Percentiles rank a stretch among this genome's conserved stretches.
Conservation (phyloP, 768 basidiomycete genomes). For the Gymnopilus junonius region DNA sequence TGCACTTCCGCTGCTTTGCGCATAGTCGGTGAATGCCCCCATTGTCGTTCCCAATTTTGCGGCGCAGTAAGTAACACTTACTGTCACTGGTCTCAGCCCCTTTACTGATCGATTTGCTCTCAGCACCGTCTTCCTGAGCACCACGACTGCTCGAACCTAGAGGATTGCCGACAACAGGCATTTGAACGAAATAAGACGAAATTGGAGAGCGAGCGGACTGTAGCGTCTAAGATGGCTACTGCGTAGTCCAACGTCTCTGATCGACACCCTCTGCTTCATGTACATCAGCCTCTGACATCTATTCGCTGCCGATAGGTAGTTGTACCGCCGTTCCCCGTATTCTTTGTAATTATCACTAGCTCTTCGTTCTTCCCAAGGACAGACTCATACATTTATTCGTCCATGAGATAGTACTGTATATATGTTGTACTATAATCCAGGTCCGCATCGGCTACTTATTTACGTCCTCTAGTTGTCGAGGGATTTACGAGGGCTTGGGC, state of each 20-base stretch:
- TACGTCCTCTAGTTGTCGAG: slow-evolving; percentile 8
- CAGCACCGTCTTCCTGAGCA: slow-evolving; percentile 91
- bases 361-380: slow-evolving; percentile 21
- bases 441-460: slow-evolving; percentile 26
- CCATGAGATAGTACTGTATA: slow-evolving; percentile 25
- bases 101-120: slow-evolving; percentile 20
- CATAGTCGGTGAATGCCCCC: slow-evolving; percentile 84
- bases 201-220: slow-evolving; percentile 87
- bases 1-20: slow-evolving; percentile 83
- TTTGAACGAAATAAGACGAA: slow-evolving; percentile 88
- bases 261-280: slow-evolving; percentile 4
- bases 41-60: slow-evolving; percentile 81
- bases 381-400: slow-evolving; percentile 14
- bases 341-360: slow-evolving; percentile 12
- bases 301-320: slow-evolving; percentile 13
- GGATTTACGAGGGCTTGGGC: too few species aligned
- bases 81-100: slow-evolving; percentile 7
- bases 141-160: slow-evolving; percentile 82
- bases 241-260: slow-evolving; percentile 45
- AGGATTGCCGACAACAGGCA: slow-evolving; percentile 85
- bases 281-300: background rate
- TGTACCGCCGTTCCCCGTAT: slow-evolving; percentile 12
- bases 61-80: slow-evolving; percentile 54
- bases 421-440: slow-evolving; percentile 26
- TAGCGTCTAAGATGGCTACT: slow-evolving; percentile 84